These are phyloP conservation scores for Scedosporium minutisporum DNA, from an alignment of 2,329 filamentous ascomycete species.

Conservation along the genomic window DNA sequence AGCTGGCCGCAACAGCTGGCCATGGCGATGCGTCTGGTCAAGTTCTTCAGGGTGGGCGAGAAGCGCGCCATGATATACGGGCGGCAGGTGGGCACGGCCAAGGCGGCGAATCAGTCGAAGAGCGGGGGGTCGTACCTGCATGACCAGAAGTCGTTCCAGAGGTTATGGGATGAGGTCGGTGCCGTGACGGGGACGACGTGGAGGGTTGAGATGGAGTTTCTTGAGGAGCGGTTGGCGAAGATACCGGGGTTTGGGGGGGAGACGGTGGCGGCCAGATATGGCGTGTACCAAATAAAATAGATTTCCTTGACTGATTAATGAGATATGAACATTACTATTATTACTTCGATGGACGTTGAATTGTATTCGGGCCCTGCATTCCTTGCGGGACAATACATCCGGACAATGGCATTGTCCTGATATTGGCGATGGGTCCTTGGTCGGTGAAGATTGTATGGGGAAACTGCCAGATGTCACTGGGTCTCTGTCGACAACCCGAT, in stretches of 20 bases:
- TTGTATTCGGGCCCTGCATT: not conserved
- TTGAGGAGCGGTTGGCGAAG: slow-evolving; percentile 10
- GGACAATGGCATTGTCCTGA: not conserved
- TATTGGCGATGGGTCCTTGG: not conserved
- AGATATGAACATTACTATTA: not conserved
- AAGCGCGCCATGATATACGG: slow-evolving; percentile 39
- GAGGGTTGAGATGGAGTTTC: slow-evolving; percentile 32
- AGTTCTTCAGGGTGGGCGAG: slow-evolving; percentile 34
- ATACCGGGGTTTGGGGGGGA: slow-evolving; percentile 12
- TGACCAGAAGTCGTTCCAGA: slow-evolving; percentile 38
- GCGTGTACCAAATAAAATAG: slow-evolving; percentile 11
- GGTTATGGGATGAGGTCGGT: slow-evolving; percentile 45
- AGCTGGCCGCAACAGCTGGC: slow-evolving; percentile 35
- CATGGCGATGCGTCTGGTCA: slow-evolving; percentile 32
- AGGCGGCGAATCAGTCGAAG: not conserved
- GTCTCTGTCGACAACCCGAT: not conserved
- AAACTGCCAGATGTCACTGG: too few species aligned
- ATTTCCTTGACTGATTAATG: not conserved
- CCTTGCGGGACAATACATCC: not conserved
- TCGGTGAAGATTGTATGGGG: too few species aligned
- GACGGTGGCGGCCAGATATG: slow-evolving; percentile 10
- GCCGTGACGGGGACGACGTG: slow-evolving; percentile 37
- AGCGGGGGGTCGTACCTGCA: slow-evolving; percentile 29
- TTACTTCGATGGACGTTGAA: not conserved
- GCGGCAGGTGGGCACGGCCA: slow-evolving; percentile 32